Percentiles rank a stretch among this genome's conserved stretches.
Evolutionary conservation across 306 rosid species (phyloP).

Genomic region (Begonia loranthoides): DNA sequence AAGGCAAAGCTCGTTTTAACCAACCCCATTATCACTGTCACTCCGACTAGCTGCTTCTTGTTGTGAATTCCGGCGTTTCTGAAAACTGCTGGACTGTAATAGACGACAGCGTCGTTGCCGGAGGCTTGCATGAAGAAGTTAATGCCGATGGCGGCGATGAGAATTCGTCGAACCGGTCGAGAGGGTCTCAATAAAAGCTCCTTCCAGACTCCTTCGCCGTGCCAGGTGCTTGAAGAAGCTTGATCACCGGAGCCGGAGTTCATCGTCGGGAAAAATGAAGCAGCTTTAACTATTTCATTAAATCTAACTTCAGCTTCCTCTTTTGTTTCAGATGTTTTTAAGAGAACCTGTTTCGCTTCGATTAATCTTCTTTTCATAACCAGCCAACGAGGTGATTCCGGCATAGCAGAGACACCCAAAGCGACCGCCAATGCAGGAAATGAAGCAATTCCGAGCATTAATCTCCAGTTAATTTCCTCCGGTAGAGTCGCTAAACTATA

Average conservation of each 20-base stretch:
- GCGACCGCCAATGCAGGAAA: slow-evolving; percentile 43
- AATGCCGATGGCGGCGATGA: slow-evolving; percentile 53
- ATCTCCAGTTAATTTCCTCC: slow-evolving; percentile 32
- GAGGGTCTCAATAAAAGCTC: slow-evolving; percentile 40
- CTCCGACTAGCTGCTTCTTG: slow-evolving; percentile 40
- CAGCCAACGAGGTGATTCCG: slow-evolving; percentile 76
- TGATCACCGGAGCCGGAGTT: too few relatives aligned
- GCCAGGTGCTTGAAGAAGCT: slow-evolving; percentile 14
- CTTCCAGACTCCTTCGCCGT: slow-evolving; percentile 47
- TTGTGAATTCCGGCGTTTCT: slow-evolving; percentile 37
- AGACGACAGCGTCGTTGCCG: slow-evolving; percentile 79
- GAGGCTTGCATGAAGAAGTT: slow-evolving; percentile 94
- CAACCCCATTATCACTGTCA: slow-evolving; percentile 58
- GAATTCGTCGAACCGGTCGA: slow-evolving; percentile 38
- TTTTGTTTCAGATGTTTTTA: slow-evolving; percentile 17
- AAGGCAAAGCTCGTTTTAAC: slow-evolving; percentile 41
- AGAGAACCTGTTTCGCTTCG: slow-evolving; percentile 32
- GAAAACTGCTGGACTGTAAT: slow-evolving; percentile 67
- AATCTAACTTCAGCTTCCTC: slow-evolving; percentile 48
- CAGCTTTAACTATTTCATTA: slow-evolving; percentile 31
- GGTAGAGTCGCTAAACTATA: slow-evolving; percentile 40
- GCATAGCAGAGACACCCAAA: slow-evolving; percentile 43
- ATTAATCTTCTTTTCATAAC: slow-evolving; percentile 31
- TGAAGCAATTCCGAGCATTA: slow-evolving; percentile 66
- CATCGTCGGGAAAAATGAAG: slow-evolving; percentile 2